Evolutionary conservation across 495 filamentous ascomycete species (phyloP).

Genomic region (Poronia punctata): DNA sequence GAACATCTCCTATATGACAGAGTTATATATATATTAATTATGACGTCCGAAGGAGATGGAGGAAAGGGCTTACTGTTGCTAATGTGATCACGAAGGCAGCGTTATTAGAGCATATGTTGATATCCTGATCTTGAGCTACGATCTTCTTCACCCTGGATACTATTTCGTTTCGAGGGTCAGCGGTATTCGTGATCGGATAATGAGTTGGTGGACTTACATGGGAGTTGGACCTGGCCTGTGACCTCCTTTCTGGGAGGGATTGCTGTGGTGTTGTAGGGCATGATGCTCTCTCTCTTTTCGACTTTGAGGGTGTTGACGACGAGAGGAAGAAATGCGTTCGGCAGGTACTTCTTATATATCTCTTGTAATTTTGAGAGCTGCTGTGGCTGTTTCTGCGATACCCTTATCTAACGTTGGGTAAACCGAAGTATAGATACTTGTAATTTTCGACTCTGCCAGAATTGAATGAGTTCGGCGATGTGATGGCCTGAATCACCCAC

Average conservation of each 20-base stretch:
- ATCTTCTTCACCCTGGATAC: constrained; percentile 93
- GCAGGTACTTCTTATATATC: too few species aligned
- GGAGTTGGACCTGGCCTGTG: constrained; percentile 77
- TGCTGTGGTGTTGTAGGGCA: constrained; percentile 86
- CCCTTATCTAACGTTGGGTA: too few species aligned
- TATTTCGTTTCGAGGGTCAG: constrained; percentile 25
- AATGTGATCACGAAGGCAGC: constrained; percentile 92
- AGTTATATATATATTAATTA: constrained; percentile 2
- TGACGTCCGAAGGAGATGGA: background rate
- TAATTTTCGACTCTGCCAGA: too few species aligned
- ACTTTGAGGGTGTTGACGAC: too few species aligned
- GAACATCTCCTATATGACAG: constrained; percentile 77
- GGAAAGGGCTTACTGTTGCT: constrained; percentile 57
- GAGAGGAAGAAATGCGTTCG: too few species aligned
- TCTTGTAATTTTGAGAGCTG: too few species aligned
- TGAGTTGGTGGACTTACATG: constrained; percentile 52
- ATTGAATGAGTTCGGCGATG: too few species aligned
- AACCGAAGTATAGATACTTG: too few species aligned
- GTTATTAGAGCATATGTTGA: constrained; percentile 77
- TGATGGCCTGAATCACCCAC: too few species aligned
- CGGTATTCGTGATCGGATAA: background rate
- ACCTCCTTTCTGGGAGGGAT: constrained; percentile 74
- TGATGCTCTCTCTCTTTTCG: too few species aligned
- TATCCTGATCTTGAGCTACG: constrained; percentile 78
- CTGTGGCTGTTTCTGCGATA: too few species aligned